Conservation (phyloP, 352 stramenopile species). For the Globisporangium nagaii region DNA sequence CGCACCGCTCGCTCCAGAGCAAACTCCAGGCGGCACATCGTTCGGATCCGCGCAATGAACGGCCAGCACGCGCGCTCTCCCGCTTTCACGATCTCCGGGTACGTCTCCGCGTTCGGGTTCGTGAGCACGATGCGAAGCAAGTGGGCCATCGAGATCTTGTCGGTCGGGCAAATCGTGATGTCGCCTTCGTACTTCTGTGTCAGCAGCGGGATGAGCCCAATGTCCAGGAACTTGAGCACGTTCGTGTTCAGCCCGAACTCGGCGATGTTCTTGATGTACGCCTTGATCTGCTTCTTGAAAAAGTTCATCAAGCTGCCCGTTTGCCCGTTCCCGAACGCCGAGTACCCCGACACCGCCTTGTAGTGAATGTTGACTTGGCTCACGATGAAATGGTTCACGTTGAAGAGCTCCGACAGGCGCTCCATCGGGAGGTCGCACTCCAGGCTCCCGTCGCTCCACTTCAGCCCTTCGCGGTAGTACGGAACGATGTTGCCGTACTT, state of each 20-base stretch:
- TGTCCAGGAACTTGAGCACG: conserved; percentile 80
- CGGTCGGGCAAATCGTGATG: conserved; percentile 95
- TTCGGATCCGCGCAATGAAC: conserved; percentile 93
- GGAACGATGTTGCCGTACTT: conserved; percentile 74
- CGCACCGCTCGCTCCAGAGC: conserved; percentile 90
- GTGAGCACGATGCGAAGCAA: conserved; percentile 74
- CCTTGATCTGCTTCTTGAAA: conserved; percentile 93
- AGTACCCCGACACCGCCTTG: conserved; percentile 80
- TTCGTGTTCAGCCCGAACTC: conserved; percentile 83
- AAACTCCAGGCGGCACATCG: conserved; percentile 96
- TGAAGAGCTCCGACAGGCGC: conserved; percentile 95
- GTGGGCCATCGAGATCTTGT: conserved; percentile 81
- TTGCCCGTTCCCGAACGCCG: conserved; percentile 66
- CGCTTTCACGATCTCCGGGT: conserved; percentile 69
- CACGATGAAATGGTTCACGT: conserved; percentile 99
- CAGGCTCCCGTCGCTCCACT: conserved; percentile 94
- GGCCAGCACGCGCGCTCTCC: conserved; percentile 91
- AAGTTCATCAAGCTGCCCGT: conserved; percentile 89
- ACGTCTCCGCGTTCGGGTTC: conserved; percentile 73
- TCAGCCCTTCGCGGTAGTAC: conserved; percentile 74
- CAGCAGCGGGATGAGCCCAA: conserved; percentile 73
- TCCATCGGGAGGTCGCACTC: conserved; percentile 96
- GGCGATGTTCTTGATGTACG: conserved; percentile 85
- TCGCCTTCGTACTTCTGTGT: conserved; percentile 97
- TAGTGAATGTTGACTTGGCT: conserved; percentile 92